Conservation (phyloP, 371 early-diverging fungal genomes). For the Mortierella sp. region DNA sequence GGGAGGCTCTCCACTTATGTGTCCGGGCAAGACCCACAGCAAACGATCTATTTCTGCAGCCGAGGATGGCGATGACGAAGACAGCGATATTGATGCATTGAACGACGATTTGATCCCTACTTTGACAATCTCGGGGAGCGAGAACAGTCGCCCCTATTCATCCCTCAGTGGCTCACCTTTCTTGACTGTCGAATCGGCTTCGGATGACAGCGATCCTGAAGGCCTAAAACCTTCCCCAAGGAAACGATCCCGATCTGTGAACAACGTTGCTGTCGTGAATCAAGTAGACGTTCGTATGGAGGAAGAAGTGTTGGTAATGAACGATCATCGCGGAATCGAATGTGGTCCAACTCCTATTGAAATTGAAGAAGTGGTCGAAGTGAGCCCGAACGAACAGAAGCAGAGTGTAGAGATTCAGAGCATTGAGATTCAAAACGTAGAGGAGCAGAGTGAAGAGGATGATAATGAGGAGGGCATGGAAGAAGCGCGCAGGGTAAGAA, state of each 20-base stretch:
- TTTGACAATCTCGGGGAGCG: constrained; percentile 1
- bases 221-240: constrained; percentile 12
- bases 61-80: constrained; percentile 4
- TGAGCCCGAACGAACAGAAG: not conserved
- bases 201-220: not conserved
- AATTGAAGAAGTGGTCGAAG: not conserved
- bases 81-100: not conserved
- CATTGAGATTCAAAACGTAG: not conserved
- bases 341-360: not conserved
- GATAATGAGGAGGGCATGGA: constrained; percentile 26
- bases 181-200: not conserved
- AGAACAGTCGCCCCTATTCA: not conserved
- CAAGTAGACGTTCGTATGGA: not conserved
- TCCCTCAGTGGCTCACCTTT: not conserved
- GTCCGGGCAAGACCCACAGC: constrained; percentile 14
- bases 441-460: not conserved
- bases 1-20: constrained; percentile 19
- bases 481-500: constrained; percentile 38
- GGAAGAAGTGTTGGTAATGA: not conserved
- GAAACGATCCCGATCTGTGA: constrained; percentile 23
- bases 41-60: constrained; percentile 19
- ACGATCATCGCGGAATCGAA: constrained; percentile 21
- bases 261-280: not conserved
- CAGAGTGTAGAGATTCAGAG: not conserved
- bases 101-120: constrained; percentile 15